These are phyloP conservation scores for Knoxdaviesia capensis DNA, from an alignment of 2,329 filamentous ascomycete species.

Conservation along the genomic window DNA sequence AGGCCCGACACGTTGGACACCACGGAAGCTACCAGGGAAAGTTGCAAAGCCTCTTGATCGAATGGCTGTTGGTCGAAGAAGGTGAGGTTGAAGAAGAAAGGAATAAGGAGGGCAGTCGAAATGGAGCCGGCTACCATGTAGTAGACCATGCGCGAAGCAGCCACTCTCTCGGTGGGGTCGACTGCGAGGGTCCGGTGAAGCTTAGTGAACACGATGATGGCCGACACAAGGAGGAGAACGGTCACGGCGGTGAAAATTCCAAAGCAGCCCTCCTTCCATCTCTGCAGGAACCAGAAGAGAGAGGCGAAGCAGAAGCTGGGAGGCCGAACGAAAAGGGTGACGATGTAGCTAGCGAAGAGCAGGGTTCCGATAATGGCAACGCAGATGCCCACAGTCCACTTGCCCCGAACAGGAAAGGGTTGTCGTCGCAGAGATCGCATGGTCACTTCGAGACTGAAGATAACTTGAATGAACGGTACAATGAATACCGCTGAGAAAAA, in stretches of 20 bases:
- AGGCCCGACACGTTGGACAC: conserved; percentile 46
- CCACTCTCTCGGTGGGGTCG: conserved; percentile 36
- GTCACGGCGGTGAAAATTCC: conserved; percentile 29
- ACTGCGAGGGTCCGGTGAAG: conserved; percentile 33
- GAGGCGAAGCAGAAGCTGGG: conserved; percentile 44
- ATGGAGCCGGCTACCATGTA: conserved; percentile 37
- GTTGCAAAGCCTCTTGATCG: conserved; percentile 20
- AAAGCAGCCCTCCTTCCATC: conserved; percentile 37
- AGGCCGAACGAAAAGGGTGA: conserved; percentile 33
- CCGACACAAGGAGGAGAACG: conserved; percentile 26
- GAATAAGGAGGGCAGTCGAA: conserved; percentile 38
- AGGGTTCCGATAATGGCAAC: conserved; percentile 24
- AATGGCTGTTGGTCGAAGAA: conserved; percentile 17
- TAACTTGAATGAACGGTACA: conserved; percentile 42
- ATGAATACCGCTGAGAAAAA: conserved; percentile 38
- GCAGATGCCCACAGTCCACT: conserved; percentile 39
- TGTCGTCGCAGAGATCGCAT: conserved; percentile 30
- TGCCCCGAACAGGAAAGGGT: conserved; percentile 36
- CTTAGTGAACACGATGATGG: conserved; percentile 33
- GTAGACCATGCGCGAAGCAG: conserved; percentile 50
- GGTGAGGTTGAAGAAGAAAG: conserved; percentile 40
- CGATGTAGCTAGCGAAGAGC: conserved; percentile 33
- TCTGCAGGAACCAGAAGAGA: conserved; percentile 45
- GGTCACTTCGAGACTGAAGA: conserved; percentile 43
- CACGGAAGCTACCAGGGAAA: conserved; percentile 44